These are phyloP conservation scores for Candida tammaniensis DNA, from an alignment of 805 yeast genomes.

Conservation along the genomic window DNA sequence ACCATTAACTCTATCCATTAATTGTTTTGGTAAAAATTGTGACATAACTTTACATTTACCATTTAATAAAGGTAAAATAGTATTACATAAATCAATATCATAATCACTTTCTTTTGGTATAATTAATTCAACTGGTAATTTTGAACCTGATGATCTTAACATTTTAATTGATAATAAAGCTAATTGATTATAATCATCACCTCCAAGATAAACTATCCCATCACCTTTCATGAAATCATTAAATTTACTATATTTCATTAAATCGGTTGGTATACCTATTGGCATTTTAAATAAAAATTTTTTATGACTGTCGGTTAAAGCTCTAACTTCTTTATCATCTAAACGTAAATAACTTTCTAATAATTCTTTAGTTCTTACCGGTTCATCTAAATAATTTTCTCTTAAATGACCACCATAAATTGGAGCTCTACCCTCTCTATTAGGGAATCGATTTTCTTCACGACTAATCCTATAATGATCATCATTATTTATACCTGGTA, in stretches of 20 bases:
- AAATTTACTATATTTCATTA: slow-evolving; percentile 18
- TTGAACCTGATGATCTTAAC: slow-evolving; percentile 31
- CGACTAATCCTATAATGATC: slow-evolving; percentile 23
- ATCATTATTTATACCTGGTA: slow-evolving; percentile 22
- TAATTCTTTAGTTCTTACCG: slow-evolving; percentile 25
- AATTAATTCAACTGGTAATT: slow-evolving; percentile 37
- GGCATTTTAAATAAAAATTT: slow-evolving; percentile 21
- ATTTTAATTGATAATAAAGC: slow-evolving; percentile 32
- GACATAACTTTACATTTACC: slow-evolving; percentile 46
- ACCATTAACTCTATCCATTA: slow-evolving; percentile 22
- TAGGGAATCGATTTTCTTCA: slow-evolving; percentile 16
- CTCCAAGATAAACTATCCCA: slow-evolving; percentile 41
- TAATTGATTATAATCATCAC: slow-evolving; percentile 33
- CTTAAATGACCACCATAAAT: slow-evolving; percentile 34
- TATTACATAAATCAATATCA: slow-evolving; percentile 32
- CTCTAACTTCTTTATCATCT: slow-evolving; percentile 17
- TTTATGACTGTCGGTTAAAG: slow-evolving; percentile 21
- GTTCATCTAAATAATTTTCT: slow-evolving; percentile 28
- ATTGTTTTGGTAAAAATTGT: slow-evolving; percentile 32
- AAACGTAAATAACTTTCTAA: slow-evolving; percentile 21
- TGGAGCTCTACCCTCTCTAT: slow-evolving; percentile 25
- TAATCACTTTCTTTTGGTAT: slow-evolving; percentile 30
- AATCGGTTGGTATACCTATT: slow-evolving; percentile 18
- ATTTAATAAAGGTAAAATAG: slow-evolving; percentile 29
- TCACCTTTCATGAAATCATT: slow-evolving; percentile 33